Conservation (phyloP, 2,329 filamentous ascomycete genomes). For the Diaporthe helianthi region DNA sequence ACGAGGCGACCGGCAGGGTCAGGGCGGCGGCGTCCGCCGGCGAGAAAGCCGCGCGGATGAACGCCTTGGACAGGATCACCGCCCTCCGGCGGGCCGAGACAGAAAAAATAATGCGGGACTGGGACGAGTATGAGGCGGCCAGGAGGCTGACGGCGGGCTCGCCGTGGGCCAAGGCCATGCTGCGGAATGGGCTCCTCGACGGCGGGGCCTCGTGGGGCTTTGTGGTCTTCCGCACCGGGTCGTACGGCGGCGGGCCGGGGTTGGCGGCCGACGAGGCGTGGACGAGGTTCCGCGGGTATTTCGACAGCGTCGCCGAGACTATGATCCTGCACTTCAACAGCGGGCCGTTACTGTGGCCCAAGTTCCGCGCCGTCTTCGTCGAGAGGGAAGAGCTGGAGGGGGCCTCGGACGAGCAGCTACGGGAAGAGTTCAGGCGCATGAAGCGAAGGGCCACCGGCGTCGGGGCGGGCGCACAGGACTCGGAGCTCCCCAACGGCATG, state of each 20-base stretch:
- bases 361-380: neutral
- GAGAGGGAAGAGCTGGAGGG: neutral
- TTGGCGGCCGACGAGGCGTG: neutral
- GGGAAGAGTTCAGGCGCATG: neutral
- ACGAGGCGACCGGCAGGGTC: slow-evolving; percentile 15
- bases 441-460: no score
- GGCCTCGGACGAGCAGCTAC: neutral
- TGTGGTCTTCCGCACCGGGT: slow-evolving; percentile 14
- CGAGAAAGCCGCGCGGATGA: neutral
- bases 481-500: slow-evolving; percentile 15
- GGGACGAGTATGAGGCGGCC: neutral
- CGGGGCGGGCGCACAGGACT: neutral
- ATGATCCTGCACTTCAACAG: slow-evolving; percentile 3
- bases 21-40: neutral
- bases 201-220: slow-evolving; percentile 11
- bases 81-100: neutral
- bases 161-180: neutral
- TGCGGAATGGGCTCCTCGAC: slow-evolving; percentile 7
- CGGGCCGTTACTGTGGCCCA: slow-evolving; percentile 12
- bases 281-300: slow-evolving; percentile 13
- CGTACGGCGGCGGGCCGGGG: neutral
- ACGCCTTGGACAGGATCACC: neutral
- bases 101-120: neutral
- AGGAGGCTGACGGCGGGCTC: neutral
- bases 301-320: slow-evolving; percentile 4